Conservation (phyloP, 495 filamentous ascomycete species). For the Monascus purpureus region DNA sequence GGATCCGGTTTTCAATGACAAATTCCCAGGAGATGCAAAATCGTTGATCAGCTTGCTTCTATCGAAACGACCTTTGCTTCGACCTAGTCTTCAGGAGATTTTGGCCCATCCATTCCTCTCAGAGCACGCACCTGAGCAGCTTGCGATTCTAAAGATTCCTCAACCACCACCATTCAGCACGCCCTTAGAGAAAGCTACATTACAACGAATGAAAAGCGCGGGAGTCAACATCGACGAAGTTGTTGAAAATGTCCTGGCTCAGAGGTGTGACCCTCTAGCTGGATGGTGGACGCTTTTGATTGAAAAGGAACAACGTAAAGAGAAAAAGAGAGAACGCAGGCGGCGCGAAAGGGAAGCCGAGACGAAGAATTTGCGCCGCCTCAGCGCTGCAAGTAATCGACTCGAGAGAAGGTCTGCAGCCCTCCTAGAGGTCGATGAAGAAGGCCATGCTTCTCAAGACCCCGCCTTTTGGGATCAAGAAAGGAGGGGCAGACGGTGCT, state of each 20-base stretch:
- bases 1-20: conserved; percentile 73
- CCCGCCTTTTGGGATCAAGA: conserved; percentile 28
- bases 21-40: conserved; percentile 62
- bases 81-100: conserved; percentile 78
- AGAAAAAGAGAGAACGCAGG: conserved; percentile 66
- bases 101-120: conserved; percentile 78
- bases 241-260: conserved; percentile 83
- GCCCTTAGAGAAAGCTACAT: conserved; percentile 72
- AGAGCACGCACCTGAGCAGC: conserved; percentile 78
- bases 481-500: conserved; percentile 43
- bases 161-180: conserved; percentile 80
- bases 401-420: conserved; percentile 65
- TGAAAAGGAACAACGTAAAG: conserved; percentile 91
- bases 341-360: conserved; percentile 74
- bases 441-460: conserved; percentile 29
- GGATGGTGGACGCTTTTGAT: conserved; percentile 95
- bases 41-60: conserved; percentile 61
- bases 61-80: conserved; percentile 74
- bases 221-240: conserved; percentile 90
- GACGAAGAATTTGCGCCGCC: conserved; percentile 61
- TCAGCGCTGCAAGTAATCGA: conserved; percentile 76
- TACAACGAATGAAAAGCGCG: conserved; percentile 88
- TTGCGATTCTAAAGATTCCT: conserved; percentile 76
- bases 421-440: conserved; percentile 61
- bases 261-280: conserved; percentile 75